Percentiles rank a stretch among this genome's conserved stretches.
Evolutionary conservation across 306 rosid genomes (phyloP).

Genomic region (Phaseolus lunatus): DNA sequence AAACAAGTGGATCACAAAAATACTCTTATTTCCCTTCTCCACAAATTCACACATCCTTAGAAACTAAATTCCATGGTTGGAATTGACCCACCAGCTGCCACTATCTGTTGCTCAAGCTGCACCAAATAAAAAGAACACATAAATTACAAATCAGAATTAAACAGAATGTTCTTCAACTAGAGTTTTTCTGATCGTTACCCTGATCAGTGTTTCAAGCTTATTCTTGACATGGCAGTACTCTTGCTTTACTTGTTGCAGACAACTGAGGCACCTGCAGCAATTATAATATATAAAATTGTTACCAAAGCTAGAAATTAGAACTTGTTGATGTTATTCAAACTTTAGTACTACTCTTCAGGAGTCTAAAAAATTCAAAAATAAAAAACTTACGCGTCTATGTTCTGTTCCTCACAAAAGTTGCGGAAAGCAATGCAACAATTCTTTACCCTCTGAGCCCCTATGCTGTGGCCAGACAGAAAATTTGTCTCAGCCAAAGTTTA

Average conservation of each 20-base stretch:
- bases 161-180: conserved; percentile 5
- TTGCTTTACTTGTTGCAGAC: conserved; percentile 21
- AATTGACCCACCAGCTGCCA: conserved; percentile 21
- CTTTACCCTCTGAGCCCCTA: conserved; percentile 24
- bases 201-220: conserved; percentile 7
- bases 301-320: background rate
- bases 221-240: conserved; percentile 20
- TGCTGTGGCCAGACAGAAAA: conserved; percentile 18
- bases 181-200: background rate
- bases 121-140: background rate
- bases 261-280: conserved; percentile 14
- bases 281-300: background rate
- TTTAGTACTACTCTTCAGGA: background rate
- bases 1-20: conserved; percentile 20
- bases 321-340: background rate
- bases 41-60: background rate
- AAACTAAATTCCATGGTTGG: background rate
- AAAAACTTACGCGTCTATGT: background rate
- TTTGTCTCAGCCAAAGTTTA: background rate
- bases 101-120: conserved; percentile 24
- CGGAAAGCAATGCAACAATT: conserved; percentile 25
- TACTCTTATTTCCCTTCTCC: conserved; percentile 1
- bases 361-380: background rate
- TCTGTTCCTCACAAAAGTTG: conserved; percentile 13
- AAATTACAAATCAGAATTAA: background rate